Conservation (phyloP, 805 yeast genomes). For the Kluyveromyces dobzhanskii region DNA sequence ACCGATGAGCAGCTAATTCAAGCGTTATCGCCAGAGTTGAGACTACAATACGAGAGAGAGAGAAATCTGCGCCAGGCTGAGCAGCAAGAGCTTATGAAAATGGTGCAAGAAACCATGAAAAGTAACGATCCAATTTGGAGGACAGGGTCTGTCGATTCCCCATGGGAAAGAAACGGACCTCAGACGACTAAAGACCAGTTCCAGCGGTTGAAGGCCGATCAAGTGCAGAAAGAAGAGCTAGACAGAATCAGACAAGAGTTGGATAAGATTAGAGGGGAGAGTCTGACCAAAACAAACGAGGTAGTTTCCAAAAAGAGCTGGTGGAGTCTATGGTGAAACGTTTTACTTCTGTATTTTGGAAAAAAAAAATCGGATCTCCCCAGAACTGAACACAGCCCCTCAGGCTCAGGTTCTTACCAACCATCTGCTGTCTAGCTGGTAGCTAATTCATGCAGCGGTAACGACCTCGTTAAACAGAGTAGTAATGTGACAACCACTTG, state of each 20-base stretch:
- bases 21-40: slow-evolving; percentile 71
- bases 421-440: too few species aligned
- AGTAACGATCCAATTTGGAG: slow-evolving; percentile 79
- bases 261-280: slow-evolving; percentile 32
- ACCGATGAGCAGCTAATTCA: slow-evolving; percentile 73
- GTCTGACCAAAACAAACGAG: slow-evolving; percentile 31
- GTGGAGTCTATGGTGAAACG: slow-evolving; percentile 25
- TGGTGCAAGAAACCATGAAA: slow-evolving; percentile 52
- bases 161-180: slow-evolving; percentile 44
- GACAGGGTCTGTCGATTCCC: slow-evolving; percentile 60
- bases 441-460: too few species aligned
- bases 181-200: slow-evolving; percentile 31
- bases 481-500: too few species aligned
- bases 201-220: slow-evolving; percentile 33
- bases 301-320: slow-evolving; percentile 26
- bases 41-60: slow-evolving; percentile 64
- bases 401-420: too few species aligned
- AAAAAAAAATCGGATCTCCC: too few species aligned
- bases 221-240: slow-evolving; percentile 26
- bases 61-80: slow-evolving; percentile 54
- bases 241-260: slow-evolving; percentile 30
- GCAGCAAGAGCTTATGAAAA: slow-evolving; percentile 60
- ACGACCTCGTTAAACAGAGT: too few species aligned
- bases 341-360: background rate
- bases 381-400: too few species aligned